Conservation (phyloP, 139 green algal genomes). For the Chlamydomonas sp. region DNA sequence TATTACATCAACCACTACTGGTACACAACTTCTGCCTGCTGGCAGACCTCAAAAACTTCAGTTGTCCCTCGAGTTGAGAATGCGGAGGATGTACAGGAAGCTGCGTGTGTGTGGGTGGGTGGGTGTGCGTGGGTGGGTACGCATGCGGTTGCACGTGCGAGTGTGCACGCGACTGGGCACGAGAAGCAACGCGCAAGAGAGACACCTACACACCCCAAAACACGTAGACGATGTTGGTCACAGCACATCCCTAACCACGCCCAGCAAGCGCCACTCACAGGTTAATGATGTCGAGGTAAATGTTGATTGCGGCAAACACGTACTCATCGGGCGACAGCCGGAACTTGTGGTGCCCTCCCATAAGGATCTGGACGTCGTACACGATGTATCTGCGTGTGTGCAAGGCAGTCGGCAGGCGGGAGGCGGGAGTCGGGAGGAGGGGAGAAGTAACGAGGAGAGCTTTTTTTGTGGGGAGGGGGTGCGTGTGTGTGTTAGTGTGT, state of each 20-base stretch:
- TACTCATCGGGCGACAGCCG: constrained; percentile 34
- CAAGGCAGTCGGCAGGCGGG: too few relatives aligned
- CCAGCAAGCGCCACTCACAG: constrained; percentile 5
- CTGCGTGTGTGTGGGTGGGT: not conserved
- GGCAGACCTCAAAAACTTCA: too few relatives aligned
- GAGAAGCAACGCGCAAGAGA: not conserved
- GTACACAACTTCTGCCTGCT: too few relatives aligned
- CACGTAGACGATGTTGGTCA: not conserved
- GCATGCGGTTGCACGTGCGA: not conserved
- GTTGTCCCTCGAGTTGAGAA: too few relatives aligned
- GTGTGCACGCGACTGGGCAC: not conserved
- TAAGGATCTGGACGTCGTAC: constrained; percentile 21
- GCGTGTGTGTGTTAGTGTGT: too few relatives aligned
- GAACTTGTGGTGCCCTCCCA: constrained; percentile 31
- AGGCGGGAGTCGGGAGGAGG: not conserved
- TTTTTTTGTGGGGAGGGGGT: not conserved
- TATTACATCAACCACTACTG: too few relatives aligned
- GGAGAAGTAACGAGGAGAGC: not conserved
- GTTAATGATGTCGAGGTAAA: constrained; percentile 49
- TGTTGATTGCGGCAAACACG: constrained; percentile 36
- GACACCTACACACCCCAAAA: not conserved
- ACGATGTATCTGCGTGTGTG: constrained; percentile 14
- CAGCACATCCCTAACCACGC: not conserved
- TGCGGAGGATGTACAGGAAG: constrained; percentile 41
- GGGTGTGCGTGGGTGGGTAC: not conserved